These are phyloP conservation scores for Neofusicoccum cordaticola DNA, from an alignment of 2,329 filamentous ascomycete species.

Conservation along the genomic window DNA sequence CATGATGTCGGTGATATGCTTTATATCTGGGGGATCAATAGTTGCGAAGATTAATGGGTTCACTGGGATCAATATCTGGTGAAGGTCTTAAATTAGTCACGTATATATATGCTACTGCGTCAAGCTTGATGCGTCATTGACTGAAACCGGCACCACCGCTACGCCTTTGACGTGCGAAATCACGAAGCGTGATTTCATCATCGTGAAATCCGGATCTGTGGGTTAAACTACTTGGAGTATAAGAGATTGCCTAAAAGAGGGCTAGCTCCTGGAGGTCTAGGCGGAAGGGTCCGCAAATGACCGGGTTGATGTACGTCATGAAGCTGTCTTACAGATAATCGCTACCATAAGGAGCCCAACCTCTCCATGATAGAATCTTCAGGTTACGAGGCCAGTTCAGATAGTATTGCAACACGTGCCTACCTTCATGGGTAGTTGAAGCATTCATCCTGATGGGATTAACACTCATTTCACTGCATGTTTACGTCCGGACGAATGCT, in stretches of 20 bases:
- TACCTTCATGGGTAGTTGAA: no score
- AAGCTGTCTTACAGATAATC: background rate
- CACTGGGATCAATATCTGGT: no score
- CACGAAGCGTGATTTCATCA: background rate
- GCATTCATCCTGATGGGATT: no score
- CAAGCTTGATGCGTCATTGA: constrained; percentile 6
- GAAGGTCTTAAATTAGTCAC: no score
- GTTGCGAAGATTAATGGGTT: background rate
- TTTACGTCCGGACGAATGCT: no score
- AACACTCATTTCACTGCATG: no score
- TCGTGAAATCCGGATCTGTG: background rate
- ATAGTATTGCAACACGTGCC: no score
- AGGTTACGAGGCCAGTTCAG: no score
- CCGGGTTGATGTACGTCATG: background rate
- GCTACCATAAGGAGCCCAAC: background rate
- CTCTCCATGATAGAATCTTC: background rate
- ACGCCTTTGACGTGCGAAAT: background rate
- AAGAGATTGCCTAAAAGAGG: background rate
- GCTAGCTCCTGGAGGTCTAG: background rate
- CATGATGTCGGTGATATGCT: background rate
- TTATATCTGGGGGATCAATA: background rate
- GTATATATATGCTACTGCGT: background rate
- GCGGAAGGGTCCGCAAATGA: background rate
- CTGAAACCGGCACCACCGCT: background rate
- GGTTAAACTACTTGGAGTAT: background rate